Percentiles rank a stretch among this genome's conserved stretches.
These are phyloP conservation scores for Henckelia pumila DNA, from an alignment of 257 asterid genomes.

Conservation along the genomic window DNA sequence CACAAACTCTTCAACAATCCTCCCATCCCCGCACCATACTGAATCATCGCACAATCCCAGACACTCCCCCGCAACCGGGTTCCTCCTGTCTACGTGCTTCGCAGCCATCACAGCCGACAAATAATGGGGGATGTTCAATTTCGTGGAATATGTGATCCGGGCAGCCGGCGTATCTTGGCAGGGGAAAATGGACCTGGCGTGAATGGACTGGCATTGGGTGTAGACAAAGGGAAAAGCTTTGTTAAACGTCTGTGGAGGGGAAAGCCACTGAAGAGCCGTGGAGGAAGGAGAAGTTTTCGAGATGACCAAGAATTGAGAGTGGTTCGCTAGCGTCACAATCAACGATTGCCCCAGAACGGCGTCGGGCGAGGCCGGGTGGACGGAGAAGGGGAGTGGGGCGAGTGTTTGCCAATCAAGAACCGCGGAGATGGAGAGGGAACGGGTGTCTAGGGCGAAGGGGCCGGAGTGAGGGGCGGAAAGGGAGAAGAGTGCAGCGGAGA, in stretches of 20 bases:
- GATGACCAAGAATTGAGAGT: conserved; percentile 46
- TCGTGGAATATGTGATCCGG: conserved; percentile 62
- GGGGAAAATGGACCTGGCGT: conserved; percentile 93
- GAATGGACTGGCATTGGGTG: conserved; percentile 92
- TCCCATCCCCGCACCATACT: conserved; percentile 72
- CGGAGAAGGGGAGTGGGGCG: conserved; percentile 54
- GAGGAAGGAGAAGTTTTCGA: conserved; percentile 55
- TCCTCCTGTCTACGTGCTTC: conserved; percentile 52
- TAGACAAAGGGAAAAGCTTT: conserved; percentile 74
- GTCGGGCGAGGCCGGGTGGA: conserved; percentile 40
- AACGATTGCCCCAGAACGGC: conserved; percentile 62
- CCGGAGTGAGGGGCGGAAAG: conserved; percentile 71
- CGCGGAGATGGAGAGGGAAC: conserved; percentile 61
- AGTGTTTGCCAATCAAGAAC: conserved; percentile 52
- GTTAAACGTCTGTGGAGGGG: conserved; percentile 77
- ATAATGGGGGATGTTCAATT: conserved; percentile 59
- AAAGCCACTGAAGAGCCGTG: conserved; percentile 91
- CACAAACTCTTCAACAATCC: conserved; percentile 81
- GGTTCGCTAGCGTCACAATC: conserved; percentile 49
- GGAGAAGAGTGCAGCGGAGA: conserved; percentile 63
- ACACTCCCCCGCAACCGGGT: conserved; percentile 49
- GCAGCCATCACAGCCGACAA: conserved; percentile 87
- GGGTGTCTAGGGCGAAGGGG: conserved; percentile 67
- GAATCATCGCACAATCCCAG: conserved; percentile 64
- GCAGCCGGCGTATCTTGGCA: conserved; percentile 98